Percentiles rank a stretch among this genome's conserved stretches.
Evolutionary conservation across 495 filamentous ascomycete species (phyloP).

Genomic region (Penicillium coffeae): DNA sequence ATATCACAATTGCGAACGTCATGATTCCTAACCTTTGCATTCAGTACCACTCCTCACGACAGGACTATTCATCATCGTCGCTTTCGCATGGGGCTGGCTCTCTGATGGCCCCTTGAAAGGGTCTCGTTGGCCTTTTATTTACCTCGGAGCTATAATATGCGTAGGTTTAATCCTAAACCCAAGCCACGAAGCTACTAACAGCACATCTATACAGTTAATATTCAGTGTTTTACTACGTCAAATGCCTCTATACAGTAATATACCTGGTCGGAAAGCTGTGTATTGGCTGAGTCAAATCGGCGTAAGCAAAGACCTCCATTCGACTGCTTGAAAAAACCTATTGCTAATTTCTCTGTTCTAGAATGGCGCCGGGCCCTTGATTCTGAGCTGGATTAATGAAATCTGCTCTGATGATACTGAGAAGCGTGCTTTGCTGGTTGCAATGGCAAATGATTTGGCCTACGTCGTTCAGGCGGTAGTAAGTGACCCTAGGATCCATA

Average conservation of each 20-base stretch:
- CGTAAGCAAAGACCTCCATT: conserved; percentile 1
- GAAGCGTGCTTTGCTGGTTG: conserved; percentile 22
- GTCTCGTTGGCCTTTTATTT: conserved; percentile 35
- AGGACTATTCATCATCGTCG: conserved; percentile 30
- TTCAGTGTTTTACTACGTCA: conserved; percentile 28
- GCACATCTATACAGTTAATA: conserved; percentile 14
- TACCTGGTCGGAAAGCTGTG: conserved; percentile 24
- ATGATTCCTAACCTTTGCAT: background rate
- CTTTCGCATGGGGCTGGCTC: conserved; percentile 31
- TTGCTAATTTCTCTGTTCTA: conserved; percentile 2
- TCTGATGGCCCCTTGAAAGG: conserved; percentile 33
- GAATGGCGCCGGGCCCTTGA: conserved; percentile 22
- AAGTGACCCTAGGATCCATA: background rate
- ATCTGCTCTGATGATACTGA: conserved; percentile 28
- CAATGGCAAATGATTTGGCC: conserved; percentile 21
- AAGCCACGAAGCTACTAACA: background rate
- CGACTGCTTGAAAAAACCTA: background rate
- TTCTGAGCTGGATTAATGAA: conserved; percentile 27
- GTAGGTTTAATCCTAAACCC: too few relatives aligned
- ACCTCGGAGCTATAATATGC: conserved; percentile 28
- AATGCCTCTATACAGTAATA: conserved; percentile 33
- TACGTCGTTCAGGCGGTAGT: conserved; percentile 29
- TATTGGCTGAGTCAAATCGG: conserved; percentile 26
- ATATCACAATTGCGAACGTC: too few relatives aligned
- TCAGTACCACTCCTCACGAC: conserved; percentile 18